phyloP scores from a whole-genome alignment of 2,329 filamentous ascomycete species.

The Aspergillus caelatus region DNA sequence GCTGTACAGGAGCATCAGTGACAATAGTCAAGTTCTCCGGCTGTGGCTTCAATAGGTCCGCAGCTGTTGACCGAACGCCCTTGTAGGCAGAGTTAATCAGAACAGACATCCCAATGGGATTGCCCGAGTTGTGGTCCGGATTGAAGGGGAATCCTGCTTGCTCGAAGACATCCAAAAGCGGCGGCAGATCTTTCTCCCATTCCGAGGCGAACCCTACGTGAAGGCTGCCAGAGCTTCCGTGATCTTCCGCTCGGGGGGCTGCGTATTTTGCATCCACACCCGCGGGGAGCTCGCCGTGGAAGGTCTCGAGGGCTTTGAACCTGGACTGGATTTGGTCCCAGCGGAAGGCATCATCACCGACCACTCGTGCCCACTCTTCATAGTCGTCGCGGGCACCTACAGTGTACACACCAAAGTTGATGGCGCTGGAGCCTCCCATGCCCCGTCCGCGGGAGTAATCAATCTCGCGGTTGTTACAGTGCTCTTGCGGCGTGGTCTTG shows the following conservation, averaged over 20 bases:
- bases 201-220: conserved; percentile 52
- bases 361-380: conserved; percentile 60
- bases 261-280: conserved; percentile 51
- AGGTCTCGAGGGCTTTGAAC: conserved; percentile 59
- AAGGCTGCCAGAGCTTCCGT: conserved; percentile 55
- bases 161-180: conserved; percentile 52
- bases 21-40: conserved; percentile 58
- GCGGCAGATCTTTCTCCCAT: conserved; percentile 54
- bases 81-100: conserved; percentile 54
- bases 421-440: conserved; percentile 56
- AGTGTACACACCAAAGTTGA: conserved; percentile 60
- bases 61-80: conserved; percentile 55
- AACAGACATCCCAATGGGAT: conserved; percentile 59
- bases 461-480: conserved; percentile 49
- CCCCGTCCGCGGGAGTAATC: conserved; percentile 56
- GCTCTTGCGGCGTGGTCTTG: conserved; percentile 51
- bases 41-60: conserved; percentile 49
- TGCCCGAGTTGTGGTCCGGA: conserved; percentile 60
- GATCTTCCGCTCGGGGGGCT: conserved; percentile 46
- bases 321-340: conserved; percentile 58
- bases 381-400: conserved; percentile 63
- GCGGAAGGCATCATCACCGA: conserved; percentile 58
- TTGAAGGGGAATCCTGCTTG: conserved; percentile 55
- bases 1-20: conserved; percentile 52
- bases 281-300: conserved; percentile 46